A percentile compares a stretch with the other conserved stretches of the same genome.
These are phyloP conservation scores for Euryodendron excelsum DNA, from an alignment of 148 eudicot species.

Conservation along the genomic window DNA sequence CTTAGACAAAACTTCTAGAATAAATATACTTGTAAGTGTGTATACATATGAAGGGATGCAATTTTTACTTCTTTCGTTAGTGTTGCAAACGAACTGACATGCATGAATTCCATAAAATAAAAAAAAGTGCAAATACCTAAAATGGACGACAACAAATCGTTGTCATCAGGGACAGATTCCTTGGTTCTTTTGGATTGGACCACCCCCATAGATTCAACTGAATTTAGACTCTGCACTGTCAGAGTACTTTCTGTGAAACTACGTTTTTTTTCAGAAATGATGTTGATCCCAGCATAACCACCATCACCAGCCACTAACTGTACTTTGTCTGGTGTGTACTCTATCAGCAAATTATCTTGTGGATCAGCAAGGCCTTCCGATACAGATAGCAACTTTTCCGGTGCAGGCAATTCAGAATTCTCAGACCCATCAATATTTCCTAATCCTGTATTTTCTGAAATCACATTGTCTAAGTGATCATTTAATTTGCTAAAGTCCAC, in stretches of 20 bases:
- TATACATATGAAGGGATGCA: too few relatives aligned
- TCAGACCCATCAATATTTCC: constrained; percentile 29
- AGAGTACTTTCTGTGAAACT: constrained; percentile 81
- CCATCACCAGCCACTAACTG: constrained; percentile 28
- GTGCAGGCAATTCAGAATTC: constrained; percentile 46
- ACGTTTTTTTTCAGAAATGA: constrained; percentile 65
- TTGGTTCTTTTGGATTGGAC: constrained; percentile 55
- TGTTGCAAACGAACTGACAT: neutral
- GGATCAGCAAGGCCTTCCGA: constrained; percentile 30
- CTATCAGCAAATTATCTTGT: constrained; percentile 35
- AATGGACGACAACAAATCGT: constrained; percentile 89
- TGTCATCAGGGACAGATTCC: constrained; percentile 70
- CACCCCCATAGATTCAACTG: constrained; percentile 60
- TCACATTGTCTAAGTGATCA: constrained; percentile 27
- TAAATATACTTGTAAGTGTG: neutral
- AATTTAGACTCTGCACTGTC: constrained; percentile 73
- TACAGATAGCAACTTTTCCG: constrained; percentile 54
- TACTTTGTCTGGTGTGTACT: constrained; percentile 48
- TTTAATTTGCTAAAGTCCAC: constrained; percentile 21
- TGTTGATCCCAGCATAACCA: constrained; percentile 40
- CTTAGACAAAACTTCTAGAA: neutral
- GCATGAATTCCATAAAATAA: neutral
- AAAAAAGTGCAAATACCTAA: constrained; percentile 51
- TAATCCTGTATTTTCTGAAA: constrained; percentile 19
- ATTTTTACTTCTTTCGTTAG: neutral